Percentiles rank a stretch among this genome's conserved stretches.
These are phyloP conservation scores for Tuber melanosporum DNA, from an alignment of 495 filamentous ascomycete genomes.

Conservation along the genomic window DNA sequence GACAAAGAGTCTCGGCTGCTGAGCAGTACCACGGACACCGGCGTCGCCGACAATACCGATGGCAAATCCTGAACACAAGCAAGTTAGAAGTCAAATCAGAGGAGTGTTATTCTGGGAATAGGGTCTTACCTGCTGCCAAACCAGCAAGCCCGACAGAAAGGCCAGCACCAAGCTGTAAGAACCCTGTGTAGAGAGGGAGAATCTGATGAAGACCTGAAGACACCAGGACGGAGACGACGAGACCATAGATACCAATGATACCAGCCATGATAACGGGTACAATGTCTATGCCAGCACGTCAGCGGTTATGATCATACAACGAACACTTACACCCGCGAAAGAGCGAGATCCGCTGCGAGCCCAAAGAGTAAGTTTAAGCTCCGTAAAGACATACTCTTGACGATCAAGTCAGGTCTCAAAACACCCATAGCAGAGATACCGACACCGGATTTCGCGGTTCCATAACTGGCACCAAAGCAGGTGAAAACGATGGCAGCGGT, in stretches of 20 bases:
- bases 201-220: constrained; percentile 82
- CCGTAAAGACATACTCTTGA: constrained; percentile 74
- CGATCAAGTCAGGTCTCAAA: constrained; percentile 92
- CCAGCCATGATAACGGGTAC: constrained; percentile 99
- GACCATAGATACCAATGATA: constrained; percentile 99
- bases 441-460: constrained; percentile 98
- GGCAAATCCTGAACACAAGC: constrained; percentile 59
- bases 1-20: constrained; percentile 95
- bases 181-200: constrained; percentile 80
- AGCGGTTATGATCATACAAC: constrained; percentile 13
- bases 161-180: constrained; percentile 96
- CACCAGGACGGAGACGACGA: constrained; percentile 97
- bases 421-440: constrained; percentile 98
- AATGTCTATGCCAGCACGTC: constrained; percentile 61
- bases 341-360: background rate
- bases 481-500: constrained; percentile 98
- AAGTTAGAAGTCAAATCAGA: background rate
- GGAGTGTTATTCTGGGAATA: background rate
- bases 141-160: constrained; percentile 92
- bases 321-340: background rate
- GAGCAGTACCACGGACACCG: constrained; percentile 95
- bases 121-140: constrained; percentile 79
- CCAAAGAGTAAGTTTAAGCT: constrained; percentile 5
- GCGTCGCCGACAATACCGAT: constrained; percentile 99
- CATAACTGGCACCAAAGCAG: constrained; percentile 96